Evolutionary conservation across 2,329 filamentous ascomycete genomes (phyloP).

Genomic region (Chaetomium sp.): DNA sequence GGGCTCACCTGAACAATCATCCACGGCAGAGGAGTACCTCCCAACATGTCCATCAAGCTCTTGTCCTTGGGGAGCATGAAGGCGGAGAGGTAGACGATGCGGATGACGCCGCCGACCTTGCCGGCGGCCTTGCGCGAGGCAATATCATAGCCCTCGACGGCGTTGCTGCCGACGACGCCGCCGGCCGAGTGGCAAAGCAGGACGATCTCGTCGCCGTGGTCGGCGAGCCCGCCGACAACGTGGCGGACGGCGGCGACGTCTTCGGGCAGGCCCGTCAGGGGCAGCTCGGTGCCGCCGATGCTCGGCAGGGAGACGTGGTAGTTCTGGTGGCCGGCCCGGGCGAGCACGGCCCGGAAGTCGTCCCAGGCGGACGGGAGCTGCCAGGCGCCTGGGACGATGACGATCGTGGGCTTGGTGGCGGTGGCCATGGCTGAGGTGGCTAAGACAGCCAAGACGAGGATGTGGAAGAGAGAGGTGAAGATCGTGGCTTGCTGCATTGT

Average conservation of each 20-base stretch:
- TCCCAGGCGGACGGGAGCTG: constrained; percentile 14
- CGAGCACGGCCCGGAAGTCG: constrained; percentile 18
- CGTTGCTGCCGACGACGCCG: constrained; percentile 45
- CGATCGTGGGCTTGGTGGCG: constrained; percentile 7
- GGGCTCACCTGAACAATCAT: constrained; percentile 16
- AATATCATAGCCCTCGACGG: constrained; percentile 42
- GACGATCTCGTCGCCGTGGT: constrained; percentile 45
- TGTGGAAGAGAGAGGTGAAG: not conserved
- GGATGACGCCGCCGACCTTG: constrained; percentile 44
- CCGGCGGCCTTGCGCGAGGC: constrained; percentile 39
- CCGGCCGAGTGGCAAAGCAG: constrained; percentile 49
- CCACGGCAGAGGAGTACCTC: constrained; percentile 13
- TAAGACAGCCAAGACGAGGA: constrained; percentile 3
- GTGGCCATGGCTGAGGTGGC: constrained; percentile 15
- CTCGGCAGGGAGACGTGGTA: constrained; percentile 17
- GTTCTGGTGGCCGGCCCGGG: not conserved
- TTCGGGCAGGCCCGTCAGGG: constrained; percentile 16
- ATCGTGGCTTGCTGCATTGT: not conserved
- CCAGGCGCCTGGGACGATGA: constrained; percentile 21
- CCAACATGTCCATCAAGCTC: constrained; percentile 14
- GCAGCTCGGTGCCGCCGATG: constrained; percentile 10
- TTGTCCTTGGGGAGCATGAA: constrained; percentile 39
- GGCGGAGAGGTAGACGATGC: constrained; percentile 42
- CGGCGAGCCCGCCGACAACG: constrained; percentile 34
- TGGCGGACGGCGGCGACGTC: constrained; percentile 19